phyloP scores from a whole-genome alignment of 495 filamentous ascomycete genomes.

The Cladorrhinum samala region DNA sequence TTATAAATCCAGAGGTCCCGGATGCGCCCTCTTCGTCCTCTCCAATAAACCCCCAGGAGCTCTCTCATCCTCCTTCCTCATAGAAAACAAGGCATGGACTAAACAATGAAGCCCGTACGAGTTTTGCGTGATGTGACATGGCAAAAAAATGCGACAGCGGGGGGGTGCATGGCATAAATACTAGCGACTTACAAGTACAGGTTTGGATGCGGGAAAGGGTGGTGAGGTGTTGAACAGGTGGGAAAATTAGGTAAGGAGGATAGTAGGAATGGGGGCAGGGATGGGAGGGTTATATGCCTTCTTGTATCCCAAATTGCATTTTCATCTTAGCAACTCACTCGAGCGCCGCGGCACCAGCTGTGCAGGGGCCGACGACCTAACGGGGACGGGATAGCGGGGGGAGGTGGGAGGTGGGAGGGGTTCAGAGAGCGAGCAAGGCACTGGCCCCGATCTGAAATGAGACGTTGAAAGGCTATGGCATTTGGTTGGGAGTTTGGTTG shows the following conservation, averaged over 20 bases:
- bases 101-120: not conserved
- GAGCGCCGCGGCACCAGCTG: conserved; percentile 2
- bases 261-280: conserved; percentile 11
- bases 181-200: conserved; percentile 11
- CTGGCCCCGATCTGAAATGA: conserved; percentile 1
- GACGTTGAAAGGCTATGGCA: too few species aligned
- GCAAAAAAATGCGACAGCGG: not conserved
- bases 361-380: not conserved
- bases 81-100: not conserved
- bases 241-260: conserved; percentile 19
- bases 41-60: not conserved
- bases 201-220: conserved; percentile 8
- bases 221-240: conserved; percentile 3
- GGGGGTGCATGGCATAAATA: not conserved
- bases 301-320: conserved; percentile 10
- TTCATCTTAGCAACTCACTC: not conserved
- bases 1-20: conserved; percentile 11
- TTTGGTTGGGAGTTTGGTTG: conserved; percentile 1
- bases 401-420: not conserved
- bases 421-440: not conserved
- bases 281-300: conserved; percentile 10
- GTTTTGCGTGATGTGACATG: not conserved
- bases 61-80: not conserved
- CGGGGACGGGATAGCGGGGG: not conserved
- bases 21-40: not conserved